Evolutionary conservation across 179 eudicot genomes (phyloP).

Genomic region (Vitellaria paradoxa): DNA sequence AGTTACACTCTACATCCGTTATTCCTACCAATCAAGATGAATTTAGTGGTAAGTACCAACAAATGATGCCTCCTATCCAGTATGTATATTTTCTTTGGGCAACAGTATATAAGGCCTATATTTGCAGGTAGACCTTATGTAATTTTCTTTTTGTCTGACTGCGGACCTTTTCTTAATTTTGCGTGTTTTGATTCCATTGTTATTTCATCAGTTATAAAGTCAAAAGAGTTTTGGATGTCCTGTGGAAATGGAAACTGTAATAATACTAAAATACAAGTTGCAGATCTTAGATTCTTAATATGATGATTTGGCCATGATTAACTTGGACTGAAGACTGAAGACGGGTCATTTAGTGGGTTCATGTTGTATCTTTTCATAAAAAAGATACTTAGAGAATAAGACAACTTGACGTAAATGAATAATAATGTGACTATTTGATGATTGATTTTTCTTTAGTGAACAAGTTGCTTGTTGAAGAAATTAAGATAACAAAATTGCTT

Average conservation of each 20-base stretch:
- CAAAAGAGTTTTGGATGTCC: background rate
- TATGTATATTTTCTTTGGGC: background rate
- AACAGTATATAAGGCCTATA: background rate
- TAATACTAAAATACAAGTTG: background rate
- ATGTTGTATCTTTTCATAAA: background rate
- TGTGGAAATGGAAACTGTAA: background rate
- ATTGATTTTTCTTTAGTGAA: background rate
- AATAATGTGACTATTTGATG: background rate
- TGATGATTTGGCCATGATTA: background rate
- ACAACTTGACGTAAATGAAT: background rate
- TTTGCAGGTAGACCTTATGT: slow-evolving; percentile 4
- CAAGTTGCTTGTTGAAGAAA: background rate
- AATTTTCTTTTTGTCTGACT: background rate
- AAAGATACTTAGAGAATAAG: background rate
- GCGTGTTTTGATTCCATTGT: background rate
- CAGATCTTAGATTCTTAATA: background rate
- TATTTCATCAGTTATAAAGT: background rate
- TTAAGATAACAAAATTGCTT: background rate
- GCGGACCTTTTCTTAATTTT: background rate
- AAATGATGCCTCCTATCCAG: background rate
- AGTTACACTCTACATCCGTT: too few relatives aligned
- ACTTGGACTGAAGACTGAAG: background rate
- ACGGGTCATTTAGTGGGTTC: background rate
- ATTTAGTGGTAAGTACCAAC: background rate
- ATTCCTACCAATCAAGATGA: background rate